Evolutionary conservation across 2,329 filamentous ascomycete genomes (phyloP).

Genomic region (Raffaelea ambrosiae): DNA sequence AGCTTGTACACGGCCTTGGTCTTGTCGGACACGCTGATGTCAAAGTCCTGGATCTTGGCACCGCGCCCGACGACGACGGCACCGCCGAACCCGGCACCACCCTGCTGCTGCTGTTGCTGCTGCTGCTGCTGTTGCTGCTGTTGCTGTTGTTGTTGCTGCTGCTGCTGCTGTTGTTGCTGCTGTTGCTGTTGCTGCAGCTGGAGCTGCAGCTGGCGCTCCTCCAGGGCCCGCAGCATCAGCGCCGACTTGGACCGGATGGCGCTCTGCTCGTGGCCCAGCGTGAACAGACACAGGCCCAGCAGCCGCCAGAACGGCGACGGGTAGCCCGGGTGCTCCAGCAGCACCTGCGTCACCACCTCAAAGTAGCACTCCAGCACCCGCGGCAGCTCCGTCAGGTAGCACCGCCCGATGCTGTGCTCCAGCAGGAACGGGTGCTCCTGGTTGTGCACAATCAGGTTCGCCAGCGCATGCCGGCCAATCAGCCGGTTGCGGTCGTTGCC

Average conservation of each 20-base stretch:
- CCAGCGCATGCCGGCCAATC: constrained; percentile 79
- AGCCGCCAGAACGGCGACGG: constrained; percentile 85
- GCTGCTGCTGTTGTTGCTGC: background rate
- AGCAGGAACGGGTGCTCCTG: constrained; percentile 77
- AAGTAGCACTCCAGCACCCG: constrained; percentile 95
- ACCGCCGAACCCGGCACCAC: background rate
- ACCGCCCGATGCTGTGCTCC: constrained; percentile 84
- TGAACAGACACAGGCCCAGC: constrained; percentile 80
- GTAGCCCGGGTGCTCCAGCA: constrained; percentile 76
- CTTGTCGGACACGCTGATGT: constrained; percentile 97
- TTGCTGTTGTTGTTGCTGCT: background rate
- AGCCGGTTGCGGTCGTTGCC: constrained; percentile 86
- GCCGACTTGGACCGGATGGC: constrained; percentile 84
- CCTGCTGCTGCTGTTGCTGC: background rate
- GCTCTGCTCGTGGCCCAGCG: constrained; percentile 83
- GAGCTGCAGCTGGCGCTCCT: constrained; percentile 61
- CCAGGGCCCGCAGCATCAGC: constrained; percentile 68
- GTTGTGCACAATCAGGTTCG: constrained; percentile 86
- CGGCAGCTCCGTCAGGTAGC: constrained; percentile 70
- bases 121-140: background rate
- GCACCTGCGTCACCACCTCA: constrained; percentile 78
- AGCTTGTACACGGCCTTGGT: constrained; percentile 97
- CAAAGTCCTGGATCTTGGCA: constrained; percentile 91
- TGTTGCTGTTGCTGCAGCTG: background rate
- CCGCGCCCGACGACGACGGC: constrained; percentile 45